These are phyloP conservation scores for Aureobasidium sp. DNA, from an alignment of 2,329 filamentous ascomycete species.

Conservation along the genomic window DNA sequence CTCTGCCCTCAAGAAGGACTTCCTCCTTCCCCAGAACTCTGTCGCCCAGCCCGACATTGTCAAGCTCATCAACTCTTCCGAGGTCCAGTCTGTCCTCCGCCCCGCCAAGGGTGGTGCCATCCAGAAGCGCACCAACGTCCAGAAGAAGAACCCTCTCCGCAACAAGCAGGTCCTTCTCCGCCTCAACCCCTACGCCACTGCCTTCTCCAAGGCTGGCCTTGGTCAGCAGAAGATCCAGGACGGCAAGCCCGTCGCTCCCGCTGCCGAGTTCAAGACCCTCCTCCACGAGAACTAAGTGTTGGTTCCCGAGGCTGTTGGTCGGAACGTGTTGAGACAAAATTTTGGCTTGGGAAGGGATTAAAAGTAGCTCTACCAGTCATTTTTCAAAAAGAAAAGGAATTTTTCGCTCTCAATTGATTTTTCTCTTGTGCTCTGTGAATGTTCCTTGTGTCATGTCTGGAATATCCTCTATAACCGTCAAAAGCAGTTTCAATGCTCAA, in stretches of 20 bases:
- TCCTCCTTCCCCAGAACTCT: slow-evolving; percentile 87
- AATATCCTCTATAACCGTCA: too few relatives aligned
- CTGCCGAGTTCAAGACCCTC: slow-evolving; percentile 45
- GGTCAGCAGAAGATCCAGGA: slow-evolving; percentile 61
- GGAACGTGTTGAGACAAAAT: not conserved
- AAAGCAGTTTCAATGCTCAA: too few relatives aligned
- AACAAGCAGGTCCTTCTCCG: slow-evolving; percentile 99
- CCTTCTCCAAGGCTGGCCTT: slow-evolving; percentile 80
- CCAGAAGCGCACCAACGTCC: slow-evolving; percentile 83
- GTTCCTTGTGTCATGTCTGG: too few relatives aligned
- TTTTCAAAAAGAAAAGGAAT: slow-evolving; percentile 7
- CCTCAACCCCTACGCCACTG: slow-evolving; percentile 94
- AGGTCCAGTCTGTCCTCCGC: slow-evolving; percentile 93
- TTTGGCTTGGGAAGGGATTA: slow-evolving; percentile 8
- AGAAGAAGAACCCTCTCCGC: slow-evolving; percentile 99
- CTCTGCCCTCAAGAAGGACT: slow-evolving; percentile 96
- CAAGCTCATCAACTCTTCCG: slow-evolving; percentile 98
- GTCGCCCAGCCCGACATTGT: slow-evolving; percentile 91
- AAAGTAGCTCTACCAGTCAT: slow-evolving; percentile 12
- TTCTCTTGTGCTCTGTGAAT: not conserved
- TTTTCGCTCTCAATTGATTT: not conserved
- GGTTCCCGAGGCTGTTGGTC: slow-evolving; percentile 4
- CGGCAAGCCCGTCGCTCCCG: slow-evolving; percentile 53
- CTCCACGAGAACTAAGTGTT: slow-evolving; percentile 42
- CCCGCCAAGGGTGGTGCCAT: slow-evolving; percentile 82